Evolutionary conservation across 106 monocot species (phyloP).

Genomic region (Acorus gramineus): DNA sequence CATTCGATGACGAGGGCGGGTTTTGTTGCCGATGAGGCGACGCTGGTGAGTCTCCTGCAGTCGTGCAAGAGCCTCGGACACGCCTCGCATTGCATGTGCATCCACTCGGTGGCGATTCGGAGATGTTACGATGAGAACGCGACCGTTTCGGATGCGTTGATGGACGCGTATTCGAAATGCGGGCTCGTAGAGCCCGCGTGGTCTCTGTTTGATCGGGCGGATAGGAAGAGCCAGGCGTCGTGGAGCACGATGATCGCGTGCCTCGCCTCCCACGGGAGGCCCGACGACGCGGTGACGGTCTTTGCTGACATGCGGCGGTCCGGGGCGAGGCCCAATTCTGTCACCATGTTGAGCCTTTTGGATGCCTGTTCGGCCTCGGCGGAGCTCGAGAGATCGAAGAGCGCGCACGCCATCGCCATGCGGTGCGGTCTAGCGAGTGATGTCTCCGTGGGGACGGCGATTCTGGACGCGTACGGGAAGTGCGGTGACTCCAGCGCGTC

Average conservation of each 20-base stretch:
- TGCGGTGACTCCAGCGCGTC: slow-evolving; percentile 46
- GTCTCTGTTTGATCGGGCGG: slow-evolving; percentile 36
- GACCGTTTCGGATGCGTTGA: slow-evolving; percentile 39
- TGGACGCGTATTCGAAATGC: slow-evolving; percentile 78
- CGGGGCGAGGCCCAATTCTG: slow-evolving; percentile 32
- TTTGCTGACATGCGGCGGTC: slow-evolving; percentile 34
- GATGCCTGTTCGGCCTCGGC: slow-evolving; percentile 52
- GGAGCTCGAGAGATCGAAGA: slow-evolving; percentile 35
- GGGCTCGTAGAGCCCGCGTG: slow-evolving; percentile 22
- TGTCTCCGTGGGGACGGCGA: slow-evolving; percentile 35
- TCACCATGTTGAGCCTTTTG: slow-evolving; percentile 48
- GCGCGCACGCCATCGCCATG: slow-evolving; percentile 35
- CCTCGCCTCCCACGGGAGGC: slow-evolving; percentile 26
- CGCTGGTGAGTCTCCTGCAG: slow-evolving; percentile 61
- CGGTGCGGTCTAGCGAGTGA: slow-evolving; percentile 24
- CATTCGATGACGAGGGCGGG: slow-evolving; percentile 27
- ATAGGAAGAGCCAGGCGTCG: slow-evolving; percentile 36
- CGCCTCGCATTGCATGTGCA: slow-evolving; percentile 38
- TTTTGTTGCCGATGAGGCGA: slow-evolving; percentile 35
- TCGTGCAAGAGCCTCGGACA: slow-evolving; percentile 29
- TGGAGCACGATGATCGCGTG: slow-evolving; percentile 76
- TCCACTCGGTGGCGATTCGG: slow-evolving; percentile 45
- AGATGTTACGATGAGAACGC: slow-evolving; percentile 15
- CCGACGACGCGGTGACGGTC: slow-evolving; percentile 37
- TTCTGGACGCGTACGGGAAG: slow-evolving; percentile 53